Evolutionary conservation across 2,329 filamentous ascomycete genomes (phyloP), one percentile per base, ranked within the genome.

Genomic region (Venturia aucupariae): DNA sequence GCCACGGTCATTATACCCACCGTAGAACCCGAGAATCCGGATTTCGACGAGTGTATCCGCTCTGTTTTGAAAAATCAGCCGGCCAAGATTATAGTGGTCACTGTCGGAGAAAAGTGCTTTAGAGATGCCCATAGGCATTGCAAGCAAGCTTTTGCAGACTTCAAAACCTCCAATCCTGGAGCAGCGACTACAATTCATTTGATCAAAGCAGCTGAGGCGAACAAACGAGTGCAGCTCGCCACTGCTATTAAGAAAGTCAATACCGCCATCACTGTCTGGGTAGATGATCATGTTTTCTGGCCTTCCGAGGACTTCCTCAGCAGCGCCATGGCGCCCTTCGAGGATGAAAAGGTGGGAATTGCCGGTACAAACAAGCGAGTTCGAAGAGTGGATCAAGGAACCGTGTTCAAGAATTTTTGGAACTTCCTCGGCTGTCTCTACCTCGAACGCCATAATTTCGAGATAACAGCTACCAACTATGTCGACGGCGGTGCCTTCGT

Each of bases 201-300:
- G 3, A 67, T 73, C 0, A 67, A 72, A 0, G 71, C 74, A 0
- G 32, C 66, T 0, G 66, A 72, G 1, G 73, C 79, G 1, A 81
- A 78, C 71, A 84, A 84, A 72, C 80, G 83, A 0, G 59, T 67
- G 1, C 82, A 85, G 66, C 70, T 84, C 3, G 73, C 73, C 1
- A 68, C 71, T 1, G 81, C 76, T 0, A 69, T 83, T 10, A 66
- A 69, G 0, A 51, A 68, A 0, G 72, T 80, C 42, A 59, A 67
- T 0, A 82, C 81, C 0, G 7, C 68, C 0, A 75, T 85, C 62
- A 77, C 77, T 0, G 72, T 83, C 7, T 71, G 81, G 2, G 74
- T 77, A 17, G 82, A 85, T 66, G 82, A 84, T 69, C 80, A 83
- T 67, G 81, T 83, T 19, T 78, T 81, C 68, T 84, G 81, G 82